Evolutionary conservation across 768 basidiomycete genomes (phyloP).

Genomic region (Suillus alpinus): DNA sequence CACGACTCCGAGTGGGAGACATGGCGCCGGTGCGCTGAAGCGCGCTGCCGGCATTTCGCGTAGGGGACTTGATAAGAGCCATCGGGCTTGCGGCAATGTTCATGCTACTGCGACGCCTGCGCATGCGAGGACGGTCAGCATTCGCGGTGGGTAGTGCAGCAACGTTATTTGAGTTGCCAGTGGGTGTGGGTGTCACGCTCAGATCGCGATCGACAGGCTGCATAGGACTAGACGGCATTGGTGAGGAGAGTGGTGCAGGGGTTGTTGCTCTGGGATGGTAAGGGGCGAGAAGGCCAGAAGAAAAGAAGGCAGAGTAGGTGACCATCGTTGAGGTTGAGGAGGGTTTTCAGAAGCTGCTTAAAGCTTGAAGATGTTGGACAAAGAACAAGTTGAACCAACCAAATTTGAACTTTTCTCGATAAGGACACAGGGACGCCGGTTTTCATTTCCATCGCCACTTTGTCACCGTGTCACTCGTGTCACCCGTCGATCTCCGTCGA

Average conservation of each 20-base stretch:
- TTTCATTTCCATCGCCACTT: not conserved
- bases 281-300: conserved; percentile 64
- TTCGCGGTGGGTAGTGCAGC: conserved; percentile 25
- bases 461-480: not conserved
- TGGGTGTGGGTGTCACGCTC: conserved; percentile 37
- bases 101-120: conserved; percentile 63
- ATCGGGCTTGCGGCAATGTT: conserved; percentile 54
- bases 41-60: conserved; percentile 49
- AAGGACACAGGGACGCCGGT: not conserved
- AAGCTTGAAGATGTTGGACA: not conserved
- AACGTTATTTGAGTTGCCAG: conserved; percentile 18
- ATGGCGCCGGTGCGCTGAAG: conserved; percentile 43
- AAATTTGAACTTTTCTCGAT: not conserved
- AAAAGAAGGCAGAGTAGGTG: conserved; percentile 66
- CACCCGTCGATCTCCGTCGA: too few species aligned
- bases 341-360: not conserved
- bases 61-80: conserved; percentile 55
- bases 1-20: conserved; percentile 41
- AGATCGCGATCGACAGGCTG: conserved; percentile 36
- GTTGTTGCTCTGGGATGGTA: conserved; percentile 26
- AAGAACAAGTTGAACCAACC: conserved; percentile 17
- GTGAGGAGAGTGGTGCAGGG: conserved; percentile 25
- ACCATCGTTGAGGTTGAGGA: conserved; percentile 29
- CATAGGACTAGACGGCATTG: conserved; percentile 13
- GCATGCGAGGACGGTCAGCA: conserved; percentile 42